Evolutionary conservation across 345 rosid genomes (phyloP), one percentile per base, ranked within the genome.

Genomic region (Corchorus capsularis): DNA sequence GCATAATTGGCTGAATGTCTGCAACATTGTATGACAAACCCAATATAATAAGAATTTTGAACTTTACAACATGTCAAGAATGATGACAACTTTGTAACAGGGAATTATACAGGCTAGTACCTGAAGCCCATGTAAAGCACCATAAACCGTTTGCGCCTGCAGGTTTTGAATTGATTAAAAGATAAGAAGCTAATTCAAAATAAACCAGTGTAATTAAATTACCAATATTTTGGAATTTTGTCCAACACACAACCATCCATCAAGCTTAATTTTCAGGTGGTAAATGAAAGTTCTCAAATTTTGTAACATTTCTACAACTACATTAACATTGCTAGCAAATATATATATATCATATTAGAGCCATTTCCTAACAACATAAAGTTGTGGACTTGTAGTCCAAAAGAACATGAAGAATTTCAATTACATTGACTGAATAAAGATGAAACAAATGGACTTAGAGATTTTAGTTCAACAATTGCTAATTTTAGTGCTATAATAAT

Each of bases 1-100:
- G 71, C 96, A 91, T 69, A 91, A 74, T 72, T 91, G 96, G 88
- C 93, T 89, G 75, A 91, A 85, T 75, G 96, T 91, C 96, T 89
- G 87, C 86, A 80, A 75, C 73, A 43, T 73, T 80, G 54, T 12
- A 64, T 52, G 56, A 66, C 20, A 64, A 77, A 47, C 66, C 22
- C 22, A 11, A 80, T 41, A n/a, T 41, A 53, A 22, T 77, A 59
- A 55, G 53, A 70, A 59, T 73, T 71, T 63, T 32, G 32, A 2
- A 65, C 63, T 70, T 20, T 32, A 61, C 34, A 67, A 43, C 32
- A 61, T 34, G 45, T 66, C 11, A 55, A 56, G 34, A 63, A 27
- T 3, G 52, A 8, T 63, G 57, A 22, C 17, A 63, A 63, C 39
- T 4, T 32, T 6, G 17, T 50, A 67, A 55, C 64, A 70, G 22